A percentile compares a stretch with the other conserved stretches of the same genome.
phyloP scores from a whole-genome alignment of 441 rosid species.

The Populus tomentosa region DNA sequence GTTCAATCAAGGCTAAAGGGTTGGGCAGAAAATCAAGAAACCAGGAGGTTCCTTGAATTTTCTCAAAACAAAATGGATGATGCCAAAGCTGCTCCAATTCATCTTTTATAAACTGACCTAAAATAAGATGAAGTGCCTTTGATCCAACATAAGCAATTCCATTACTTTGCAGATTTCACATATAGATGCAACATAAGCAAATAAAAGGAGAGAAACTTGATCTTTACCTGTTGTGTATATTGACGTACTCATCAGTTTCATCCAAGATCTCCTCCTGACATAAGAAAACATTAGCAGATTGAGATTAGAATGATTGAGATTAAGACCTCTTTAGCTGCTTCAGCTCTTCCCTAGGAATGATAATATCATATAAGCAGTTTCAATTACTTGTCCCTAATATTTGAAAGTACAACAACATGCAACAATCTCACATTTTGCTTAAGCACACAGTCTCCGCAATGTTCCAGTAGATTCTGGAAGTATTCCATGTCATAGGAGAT shows the following conservation, averaged over 20 bases:
- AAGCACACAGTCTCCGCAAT: background rate
- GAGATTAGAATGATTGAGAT: background rate
- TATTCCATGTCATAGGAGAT: background rate
- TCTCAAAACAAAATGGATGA: background rate
- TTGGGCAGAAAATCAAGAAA: background rate
- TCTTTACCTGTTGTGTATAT: slow-evolving; percentile 33
- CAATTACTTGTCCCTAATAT: background rate
- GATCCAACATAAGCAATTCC: background rate
- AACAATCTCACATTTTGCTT: background rate
- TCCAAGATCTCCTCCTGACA: slow-evolving; percentile 45
- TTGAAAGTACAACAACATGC: background rate
- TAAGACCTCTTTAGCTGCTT: background rate
- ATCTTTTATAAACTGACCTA: background rate
- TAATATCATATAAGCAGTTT: background rate
- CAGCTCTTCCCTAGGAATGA: background rate
- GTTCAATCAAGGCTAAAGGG: background rate
- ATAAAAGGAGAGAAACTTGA: background rate
- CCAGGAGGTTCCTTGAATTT: background rate
- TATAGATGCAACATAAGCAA: background rate
- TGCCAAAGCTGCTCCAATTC: background rate
- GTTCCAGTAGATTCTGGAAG: background rate
- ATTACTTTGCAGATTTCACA: background rate
- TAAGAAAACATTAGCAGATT: slow-evolving; percentile 1
- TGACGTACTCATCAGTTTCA: slow-evolving; percentile 44
- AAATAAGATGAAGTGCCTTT: background rate